phyloP scores from a whole-genome alignment of 495 filamentous ascomycete genomes.

The Penicillium arizonense region DNA sequence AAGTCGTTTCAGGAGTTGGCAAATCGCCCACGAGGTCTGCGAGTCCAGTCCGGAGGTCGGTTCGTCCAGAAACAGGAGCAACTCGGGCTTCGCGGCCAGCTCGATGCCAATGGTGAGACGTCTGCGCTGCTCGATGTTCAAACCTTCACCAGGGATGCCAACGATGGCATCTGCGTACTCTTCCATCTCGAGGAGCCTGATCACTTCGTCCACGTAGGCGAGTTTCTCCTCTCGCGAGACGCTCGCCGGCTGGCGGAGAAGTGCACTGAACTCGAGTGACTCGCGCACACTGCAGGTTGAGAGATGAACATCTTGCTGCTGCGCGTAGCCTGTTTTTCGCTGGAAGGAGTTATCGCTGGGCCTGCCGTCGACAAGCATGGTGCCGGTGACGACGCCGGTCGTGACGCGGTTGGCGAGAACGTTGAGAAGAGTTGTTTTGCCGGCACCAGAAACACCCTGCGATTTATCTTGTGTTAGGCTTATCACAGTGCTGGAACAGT shows the following conservation, averaged over 20 bases:
- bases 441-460: slow-evolving; percentile 55
- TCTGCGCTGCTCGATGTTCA: slow-evolving; percentile 86
- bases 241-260: slow-evolving; percentile 75
- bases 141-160: slow-evolving; percentile 81
- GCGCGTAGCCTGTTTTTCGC: slow-evolving; percentile 90
- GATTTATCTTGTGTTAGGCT: background rate
- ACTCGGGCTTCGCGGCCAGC: slow-evolving; percentile 85
- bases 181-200: slow-evolving; percentile 85
- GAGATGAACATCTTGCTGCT: slow-evolving; percentile 91
- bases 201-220: slow-evolving; percentile 89
- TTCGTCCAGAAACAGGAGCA: slow-evolving; percentile 60
- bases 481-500: background rate
- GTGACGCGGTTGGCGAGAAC: slow-evolving; percentile 45
- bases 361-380: slow-evolving; percentile 52
- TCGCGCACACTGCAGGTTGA: slow-evolving; percentile 79
- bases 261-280: slow-evolving; percentile 77
- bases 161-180: slow-evolving; percentile 83
- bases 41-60: slow-evolving; percentile 72
- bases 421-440: slow-evolving; percentile 55
- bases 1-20: slow-evolving; percentile 68
- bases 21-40: slow-evolving; percentile 77
- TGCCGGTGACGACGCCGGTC: slow-evolving; percentile 49
- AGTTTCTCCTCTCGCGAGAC: slow-evolving; percentile 73
- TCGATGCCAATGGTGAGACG: slow-evolving; percentile 83
- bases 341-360: slow-evolving; percentile 73